Percentiles rank a stretch among this genome's conserved stretches.
phyloP scores from a whole-genome alignment of 1,284 basidiomycete species.

The Wallemia hederae region DNA sequence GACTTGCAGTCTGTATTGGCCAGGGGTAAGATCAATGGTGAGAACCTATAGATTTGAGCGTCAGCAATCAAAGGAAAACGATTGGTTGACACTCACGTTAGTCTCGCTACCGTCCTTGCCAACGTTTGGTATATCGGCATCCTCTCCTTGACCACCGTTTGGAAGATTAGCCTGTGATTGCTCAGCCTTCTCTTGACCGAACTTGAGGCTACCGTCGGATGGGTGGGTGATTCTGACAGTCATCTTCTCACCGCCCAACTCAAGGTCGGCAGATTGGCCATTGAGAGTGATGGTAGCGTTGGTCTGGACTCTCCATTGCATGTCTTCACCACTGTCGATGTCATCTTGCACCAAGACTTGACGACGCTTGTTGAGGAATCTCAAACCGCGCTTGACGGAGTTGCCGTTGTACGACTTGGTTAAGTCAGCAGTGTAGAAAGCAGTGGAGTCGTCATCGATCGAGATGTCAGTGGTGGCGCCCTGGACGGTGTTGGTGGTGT shows the following conservation, averaged over 20 bases:
- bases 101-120: slow-evolving; percentile 25
- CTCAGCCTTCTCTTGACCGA: slow-evolving; percentile 21
- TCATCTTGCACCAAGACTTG: slow-evolving; percentile 85
- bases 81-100: neutral
- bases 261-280: slow-evolving; percentile 5
- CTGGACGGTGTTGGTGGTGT: slow-evolving; percentile 34
- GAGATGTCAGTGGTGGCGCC: slow-evolving; percentile 32
- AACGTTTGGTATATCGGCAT: slow-evolving; percentile 34
- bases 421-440: slow-evolving; percentile 55
- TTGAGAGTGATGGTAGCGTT: slow-evolving; percentile 29
- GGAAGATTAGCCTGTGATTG: slow-evolving; percentile 32
- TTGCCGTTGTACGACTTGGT: slow-evolving; percentile 44
- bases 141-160: slow-evolving; percentile 17
- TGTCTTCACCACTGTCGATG: slow-evolving; percentile 25
- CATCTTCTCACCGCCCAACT: neutral
- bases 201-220: slow-evolving; percentile 17
- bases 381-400: slow-evolving; percentile 59
- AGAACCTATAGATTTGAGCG: slow-evolving; percentile 26
- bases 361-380: slow-evolving; percentile 51
- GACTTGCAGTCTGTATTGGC: slow-evolving; percentile 37
- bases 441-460: slow-evolving; percentile 40
- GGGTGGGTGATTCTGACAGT: neutral
- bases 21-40: slow-evolving; percentile 33
- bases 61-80: neutral
- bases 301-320: slow-evolving; percentile 89